Base-by-base conservation (phyloP, 2,329 filamentous ascomycete species). In the Colletotrichum paranaense region DNA sequence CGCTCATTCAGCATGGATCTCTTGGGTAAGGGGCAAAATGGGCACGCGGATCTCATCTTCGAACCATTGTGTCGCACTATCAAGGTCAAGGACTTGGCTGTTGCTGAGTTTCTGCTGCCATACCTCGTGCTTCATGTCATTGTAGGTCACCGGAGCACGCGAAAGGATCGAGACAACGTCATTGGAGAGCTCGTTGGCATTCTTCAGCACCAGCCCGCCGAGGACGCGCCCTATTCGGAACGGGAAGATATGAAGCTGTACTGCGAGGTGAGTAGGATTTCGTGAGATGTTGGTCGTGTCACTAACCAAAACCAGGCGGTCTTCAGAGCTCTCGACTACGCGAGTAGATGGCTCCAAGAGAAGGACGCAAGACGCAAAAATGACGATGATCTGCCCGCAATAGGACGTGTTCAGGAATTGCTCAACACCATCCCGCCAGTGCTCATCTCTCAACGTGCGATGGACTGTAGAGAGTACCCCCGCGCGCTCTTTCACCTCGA, bases 401-500 rank as follows among this genome's bases (percentile, higher is more conserved):
- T 86, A 76, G 81, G 81, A 72, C 87, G 80, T 77, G 89, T 88
- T 70, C 87, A 85, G 81, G 86, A 77, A 8, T 83, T 88, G 16
- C 80, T 93, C 22, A 84, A 87, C 67, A 84, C 88, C 11, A 93
- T 98, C 4, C 94, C 97, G 68, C 87, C 89, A 0, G 89, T 98
- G 62, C 83, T 98, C 24, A 86, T 91, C 24, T 95, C 97, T 7
- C 90, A 91, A 76, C 91, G 96, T 76, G 95, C 97, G 11, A 91
- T 98, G n/a, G 94, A 98, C 79, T 98, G 96, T 83, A 94, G 94
- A 73, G 97, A 97, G 9, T 98, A 96, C 80, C 92, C 97, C 8
- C 91, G 97, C 63, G 97, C 97, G 1, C 86, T 99, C 22, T 98
- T 98, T 79, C 94, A 98, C 79, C 94, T 97, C 86, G 97, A 99